phyloP scores from a whole-genome alignment of 2,329 filamentous ascomycete species.

The Talaromyces sp. region DNA sequence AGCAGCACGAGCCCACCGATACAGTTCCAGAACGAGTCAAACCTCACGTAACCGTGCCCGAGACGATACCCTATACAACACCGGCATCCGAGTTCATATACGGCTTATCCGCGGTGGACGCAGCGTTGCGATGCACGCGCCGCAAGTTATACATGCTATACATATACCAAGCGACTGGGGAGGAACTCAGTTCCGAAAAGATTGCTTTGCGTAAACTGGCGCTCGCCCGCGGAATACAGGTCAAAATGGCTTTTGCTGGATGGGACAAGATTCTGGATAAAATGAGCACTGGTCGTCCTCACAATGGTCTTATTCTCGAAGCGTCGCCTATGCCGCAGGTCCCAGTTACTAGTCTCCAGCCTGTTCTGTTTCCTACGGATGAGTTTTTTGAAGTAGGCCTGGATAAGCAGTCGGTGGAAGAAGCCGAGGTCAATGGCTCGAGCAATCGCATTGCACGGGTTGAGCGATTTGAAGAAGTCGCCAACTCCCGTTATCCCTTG shows the following conservation, averaged over 20 bases:
- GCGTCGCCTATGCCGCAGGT: conserved; percentile 74
- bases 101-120: conserved; percentile 74
- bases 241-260: conserved; percentile 58
- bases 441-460: conserved; percentile 48
- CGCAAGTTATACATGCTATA: conserved; percentile 84
- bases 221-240: conserved; percentile 47
- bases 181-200: conserved; percentile 45
- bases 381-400: conserved; percentile 59
- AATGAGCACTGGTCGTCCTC: conserved; percentile 76
- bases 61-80: conserved; percentile 67
- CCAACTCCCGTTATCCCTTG: conserved; percentile 36
- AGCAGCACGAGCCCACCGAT: conserved; percentile 22
- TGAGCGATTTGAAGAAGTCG: conserved; percentile 21
- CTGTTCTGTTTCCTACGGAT: conserved; percentile 44
- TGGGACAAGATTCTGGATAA: conserved; percentile 73
- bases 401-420: conserved; percentile 69
- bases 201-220: conserved; percentile 39
- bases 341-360: conserved; percentile 60
- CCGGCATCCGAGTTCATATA: conserved; percentile 91
- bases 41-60: conserved; percentile 35
- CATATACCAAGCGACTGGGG: conserved; percentile 61
- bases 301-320: conserved; percentile 88
- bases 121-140: conserved; percentile 66
- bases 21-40: conserved; percentile 33
- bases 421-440: conserved; percentile 68